Percentiles rank a stretch among this genome's conserved stretches.
phyloP scores from a whole-genome alignment of 345 rosid species.

The Linum lewisii region DNA sequence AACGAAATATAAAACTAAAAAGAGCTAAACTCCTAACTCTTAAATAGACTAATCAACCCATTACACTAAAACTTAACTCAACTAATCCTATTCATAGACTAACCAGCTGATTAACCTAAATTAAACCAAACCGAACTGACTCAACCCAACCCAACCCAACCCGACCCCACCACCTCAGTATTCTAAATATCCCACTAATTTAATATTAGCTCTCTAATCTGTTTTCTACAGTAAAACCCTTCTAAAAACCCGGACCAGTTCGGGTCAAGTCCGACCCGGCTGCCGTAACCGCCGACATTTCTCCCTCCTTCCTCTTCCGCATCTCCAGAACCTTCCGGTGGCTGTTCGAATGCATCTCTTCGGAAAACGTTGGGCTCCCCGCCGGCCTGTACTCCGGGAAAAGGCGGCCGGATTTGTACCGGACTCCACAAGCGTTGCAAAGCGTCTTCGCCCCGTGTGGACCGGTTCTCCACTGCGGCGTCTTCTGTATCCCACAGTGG shows the following conservation, averaged over 20 bases:
- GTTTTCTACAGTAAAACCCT: slow-evolving; percentile 2
- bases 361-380: slow-evolving; percentile 47
- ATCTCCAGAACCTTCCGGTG: slow-evolving; percentile 50
- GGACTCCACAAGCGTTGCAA: slow-evolving; percentile 56
- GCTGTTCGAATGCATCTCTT: slow-evolving; percentile 38
- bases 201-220: not conserved
- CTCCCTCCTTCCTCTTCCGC: slow-evolving; percentile 32
- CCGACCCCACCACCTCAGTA: not conserved
- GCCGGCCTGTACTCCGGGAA: slow-evolving; percentile 57
- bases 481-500: slow-evolving; percentile 47
- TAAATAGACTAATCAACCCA: too few species aligned
- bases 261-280: slow-evolving; percentile 14
- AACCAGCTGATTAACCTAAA: not conserved
- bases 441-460: slow-evolving; percentile 49
- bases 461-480: slow-evolving; percentile 62
- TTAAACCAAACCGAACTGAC: not conserved
- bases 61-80: too few species aligned
- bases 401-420: slow-evolving; percentile 53
- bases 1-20: too few species aligned
- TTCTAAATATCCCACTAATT: not conserved
- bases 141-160: not conserved
- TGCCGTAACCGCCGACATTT: slow-evolving; percentile 10
- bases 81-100: not conserved
- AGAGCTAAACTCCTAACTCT: too few species aligned
- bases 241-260: slow-evolving; percentile 25